phyloP scores from a whole-genome alignment of 306 rosid genomes.

The Styphnolobium japonicum region DNA sequence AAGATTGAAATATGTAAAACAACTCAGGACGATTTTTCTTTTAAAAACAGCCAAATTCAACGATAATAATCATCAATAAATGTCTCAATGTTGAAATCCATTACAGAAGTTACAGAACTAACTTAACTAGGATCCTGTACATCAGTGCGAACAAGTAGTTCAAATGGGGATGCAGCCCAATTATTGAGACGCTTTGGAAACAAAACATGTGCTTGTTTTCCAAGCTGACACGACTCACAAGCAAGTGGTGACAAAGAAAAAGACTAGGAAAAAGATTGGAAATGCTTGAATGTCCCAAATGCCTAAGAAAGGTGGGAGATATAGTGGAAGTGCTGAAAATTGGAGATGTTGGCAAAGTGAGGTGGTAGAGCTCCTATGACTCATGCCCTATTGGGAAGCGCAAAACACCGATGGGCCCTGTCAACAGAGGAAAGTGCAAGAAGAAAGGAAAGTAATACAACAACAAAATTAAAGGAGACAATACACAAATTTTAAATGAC shows the following conservation, averaged over 20 bases:
- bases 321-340: too few relatives aligned
- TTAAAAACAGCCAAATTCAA: not conserved
- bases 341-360: too few relatives aligned
- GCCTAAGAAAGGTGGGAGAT: not conserved
- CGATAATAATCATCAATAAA: too few relatives aligned
- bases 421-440: too few relatives aligned
- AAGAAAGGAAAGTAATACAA: too few relatives aligned
- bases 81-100: not conserved
- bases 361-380: too few relatives aligned
- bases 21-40: not conserved
- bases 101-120: not conserved
- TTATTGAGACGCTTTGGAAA: too few relatives aligned
- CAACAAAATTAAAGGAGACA: too few relatives aligned
- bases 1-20: not conserved
- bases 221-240: not conserved
- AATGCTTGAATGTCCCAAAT: not conserved
- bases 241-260: not conserved
- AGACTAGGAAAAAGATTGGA: not conserved
- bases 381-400: too few relatives aligned
- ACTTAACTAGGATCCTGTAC: not conserved
- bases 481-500: too few relatives aligned
- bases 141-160: not conserved
- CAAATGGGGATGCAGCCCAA: not conserved
- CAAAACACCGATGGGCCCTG: too few relatives aligned
- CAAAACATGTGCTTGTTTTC: too few relatives aligned